A percentile compares a stretch with the other conserved stretches of the same genome.
Conservation (phyloP, 495 filamentous ascomycete genomes). For the Trichoderma asperelloides region DNA sequence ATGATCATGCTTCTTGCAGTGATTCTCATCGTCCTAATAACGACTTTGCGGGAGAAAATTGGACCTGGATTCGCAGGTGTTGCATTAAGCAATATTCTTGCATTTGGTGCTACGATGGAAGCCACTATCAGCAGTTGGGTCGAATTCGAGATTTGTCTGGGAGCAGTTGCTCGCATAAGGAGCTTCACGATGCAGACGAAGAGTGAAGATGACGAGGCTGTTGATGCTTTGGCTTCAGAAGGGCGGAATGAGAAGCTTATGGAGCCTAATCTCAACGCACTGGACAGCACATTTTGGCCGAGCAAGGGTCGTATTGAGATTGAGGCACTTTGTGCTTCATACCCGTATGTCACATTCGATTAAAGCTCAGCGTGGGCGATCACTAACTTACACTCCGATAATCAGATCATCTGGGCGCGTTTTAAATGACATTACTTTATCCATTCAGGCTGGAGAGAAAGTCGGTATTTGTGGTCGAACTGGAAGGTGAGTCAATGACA, state of each 20-base stretch:
- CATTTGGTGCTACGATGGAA: constrained; percentile 13
- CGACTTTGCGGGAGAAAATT: constrained; percentile 23
- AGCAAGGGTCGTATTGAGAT: too few relatives aligned
- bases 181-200: constrained; percentile 13
- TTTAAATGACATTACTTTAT: constrained; percentile 9
- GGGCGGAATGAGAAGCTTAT: constrained; percentile 7
- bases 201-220: constrained; percentile 11
- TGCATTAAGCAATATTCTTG: constrained; percentile 13
- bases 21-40: constrained; percentile 38
- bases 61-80: constrained; percentile 13
- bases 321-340: too few relatives aligned
- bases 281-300: too few relatives aligned
- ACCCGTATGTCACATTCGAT: too few relatives aligned
- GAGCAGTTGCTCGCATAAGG: constrained; percentile 31
- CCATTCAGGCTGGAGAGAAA: constrained; percentile 14
- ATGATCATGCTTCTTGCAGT: constrained; percentile 41
- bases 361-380: too few relatives aligned
- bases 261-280: too few relatives aligned
- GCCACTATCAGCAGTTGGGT: constrained; percentile 21
- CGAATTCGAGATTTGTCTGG: constrained; percentile 33
- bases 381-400: not conserved
- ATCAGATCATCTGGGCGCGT: not conserved
- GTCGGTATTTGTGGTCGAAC: constrained; percentile 16
- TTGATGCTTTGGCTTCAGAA: constrained; percentile 9
- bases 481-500: constrained; percentile 3